Base-by-base conservation (phyloP, 1,284 basidiomycete species). In the Apiotrichum gamsii region DNA sequence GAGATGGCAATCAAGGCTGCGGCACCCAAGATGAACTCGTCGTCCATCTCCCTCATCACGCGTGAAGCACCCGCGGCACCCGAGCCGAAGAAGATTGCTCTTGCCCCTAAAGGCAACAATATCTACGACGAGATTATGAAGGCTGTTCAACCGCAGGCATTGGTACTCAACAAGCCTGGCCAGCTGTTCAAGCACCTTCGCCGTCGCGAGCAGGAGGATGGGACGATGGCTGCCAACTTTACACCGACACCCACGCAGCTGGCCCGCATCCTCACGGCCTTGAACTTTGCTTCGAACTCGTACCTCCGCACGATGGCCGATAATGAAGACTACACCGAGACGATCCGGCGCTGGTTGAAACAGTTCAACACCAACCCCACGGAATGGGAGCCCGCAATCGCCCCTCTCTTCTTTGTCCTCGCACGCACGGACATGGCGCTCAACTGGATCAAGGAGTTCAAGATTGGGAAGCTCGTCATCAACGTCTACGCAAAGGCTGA, bases 361-460 rank as follows among this genome's bases (percentile, higher is more conserved):
- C 30, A 30, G 15, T 51, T 57, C 19, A 16, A 39, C 15, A 54
- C 52, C 15, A 57, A 64, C 13, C 60, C 60, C 2, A 41, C 49
- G 18, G 37, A 20, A 18, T 66, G 61, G 57, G 59, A 62, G 38
- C 23, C 39, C 0, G 58, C 59, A 4, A 60, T 68, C 18, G 46
- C 45, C 0, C 51, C 45, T 10, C 23, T 61, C 3, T 19, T 61
- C 29, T 23, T 24, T 49, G 36, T 67, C 10, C 52, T 70, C 5
- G 43, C 61, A 1, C 56, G 58, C 36, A 69, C 64, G 5, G 60
- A 66, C 30, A 66, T 70, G 56, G 50, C 64, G 0, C 38, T 59
- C 11, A 52, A 67, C 43, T 52, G 46, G 34, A 49, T 65, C 16
- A 32, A 39, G 8, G 54, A 66, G 1, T 44, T 45, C 20, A 58